These are phyloP conservation scores for Verbena officinalis DNA, from an alignment of 257 asterid genomes.

Conservation along the genomic window DNA sequence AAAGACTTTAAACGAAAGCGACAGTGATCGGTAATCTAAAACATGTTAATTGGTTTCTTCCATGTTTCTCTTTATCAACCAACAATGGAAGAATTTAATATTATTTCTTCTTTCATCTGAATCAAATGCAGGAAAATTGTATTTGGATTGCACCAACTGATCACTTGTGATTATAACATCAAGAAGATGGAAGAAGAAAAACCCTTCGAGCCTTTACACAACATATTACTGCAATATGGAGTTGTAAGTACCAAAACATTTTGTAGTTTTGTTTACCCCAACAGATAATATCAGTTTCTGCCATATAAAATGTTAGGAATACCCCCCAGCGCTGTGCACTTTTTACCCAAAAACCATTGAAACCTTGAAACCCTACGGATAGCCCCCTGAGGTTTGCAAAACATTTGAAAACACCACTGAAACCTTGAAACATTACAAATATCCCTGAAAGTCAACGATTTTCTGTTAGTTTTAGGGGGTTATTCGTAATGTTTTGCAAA, in stretches of 20 bases:
- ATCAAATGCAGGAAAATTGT: conserved; percentile 54
- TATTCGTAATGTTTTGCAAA: too few relatives aligned
- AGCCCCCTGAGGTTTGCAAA: too few relatives aligned
- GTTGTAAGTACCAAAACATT: conserved; percentile 50
- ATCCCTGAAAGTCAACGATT: too few relatives aligned
- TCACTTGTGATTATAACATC: conserved; percentile 33
- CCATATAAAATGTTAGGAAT: too few relatives aligned
- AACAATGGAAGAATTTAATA: neutral
- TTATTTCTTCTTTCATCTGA: neutral
- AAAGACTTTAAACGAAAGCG: conserved; percentile 50
- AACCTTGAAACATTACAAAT: too few relatives aligned
- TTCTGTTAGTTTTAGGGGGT: too few relatives aligned
- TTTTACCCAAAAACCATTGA: too few relatives aligned
- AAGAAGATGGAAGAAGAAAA: conserved; percentile 19
- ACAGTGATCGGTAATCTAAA: conserved; percentile 52
- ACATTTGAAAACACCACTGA: too few relatives aligned
- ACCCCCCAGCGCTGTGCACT: too few relatives aligned
- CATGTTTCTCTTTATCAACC: neutral
- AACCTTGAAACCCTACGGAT: too few relatives aligned
- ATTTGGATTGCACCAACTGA: conserved; percentile 51
- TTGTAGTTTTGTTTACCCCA: too few relatives aligned
- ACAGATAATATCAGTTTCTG: neutral
- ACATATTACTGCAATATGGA: conserved; percentile 42
- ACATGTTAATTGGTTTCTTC: neutral
- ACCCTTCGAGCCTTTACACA: conserved; percentile 27